These are phyloP conservation scores for Cotoneaster glaucophyllus DNA, from an alignment of 306 rosid species.

Conservation along the genomic window DNA sequence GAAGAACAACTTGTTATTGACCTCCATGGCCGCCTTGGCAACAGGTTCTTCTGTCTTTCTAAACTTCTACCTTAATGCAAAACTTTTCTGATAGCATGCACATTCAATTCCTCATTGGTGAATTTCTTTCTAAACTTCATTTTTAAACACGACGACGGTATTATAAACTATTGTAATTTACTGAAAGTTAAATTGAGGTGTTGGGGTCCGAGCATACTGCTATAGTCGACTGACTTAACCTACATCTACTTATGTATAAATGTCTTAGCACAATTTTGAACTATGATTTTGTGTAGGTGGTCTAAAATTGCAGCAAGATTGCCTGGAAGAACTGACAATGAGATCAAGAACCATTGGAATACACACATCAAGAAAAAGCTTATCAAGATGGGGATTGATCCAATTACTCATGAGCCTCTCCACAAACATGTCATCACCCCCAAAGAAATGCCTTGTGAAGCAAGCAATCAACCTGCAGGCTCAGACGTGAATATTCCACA, in stretches of 20 bases:
- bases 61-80: background rate
- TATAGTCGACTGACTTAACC: background rate
- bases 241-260: too few relatives aligned
- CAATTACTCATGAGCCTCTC: conserved; percentile 68
- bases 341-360: conserved; percentile 89
- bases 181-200: too few relatives aligned
- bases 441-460: conserved; percentile 1
- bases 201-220: background rate
- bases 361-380: conserved; percentile 84
- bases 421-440: background rate
- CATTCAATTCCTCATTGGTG: background rate
- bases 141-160: background rate
- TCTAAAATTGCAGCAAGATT: conserved; percentile 81
- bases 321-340: conserved; percentile 89
- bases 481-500: background rate
- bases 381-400: conserved; percentile 78
- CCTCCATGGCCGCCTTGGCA: conserved; percentile 86
- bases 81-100: background rate
- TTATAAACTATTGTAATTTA: background rate
- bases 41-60: conserved; percentile 37
- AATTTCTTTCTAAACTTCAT: background rate
- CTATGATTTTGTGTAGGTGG: conserved; percentile 40
- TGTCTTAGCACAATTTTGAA: background rate
- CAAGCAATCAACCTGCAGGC: background rate
- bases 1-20: conserved; percentile 82